Percentiles rank a stretch among this genome's conserved stretches.
Evolutionary conservation across 1,139 yeast species (phyloP).

Genomic region (Sugiyamaella xylanicola): DNA sequence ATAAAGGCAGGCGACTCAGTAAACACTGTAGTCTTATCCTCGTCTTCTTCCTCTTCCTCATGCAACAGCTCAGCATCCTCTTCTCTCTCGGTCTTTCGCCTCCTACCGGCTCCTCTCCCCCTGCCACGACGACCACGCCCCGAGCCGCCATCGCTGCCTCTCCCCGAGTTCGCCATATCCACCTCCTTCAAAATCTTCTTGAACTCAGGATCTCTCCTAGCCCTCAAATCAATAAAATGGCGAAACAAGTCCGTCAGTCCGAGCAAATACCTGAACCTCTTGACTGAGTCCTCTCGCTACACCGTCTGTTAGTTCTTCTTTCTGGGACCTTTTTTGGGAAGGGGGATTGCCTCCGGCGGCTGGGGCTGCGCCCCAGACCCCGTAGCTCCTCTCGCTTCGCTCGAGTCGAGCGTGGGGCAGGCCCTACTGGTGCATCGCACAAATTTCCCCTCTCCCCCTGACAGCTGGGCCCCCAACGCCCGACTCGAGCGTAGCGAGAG

Average conservation of each 20-base stretch:
- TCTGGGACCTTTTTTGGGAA: background rate
- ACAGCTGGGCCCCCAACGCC: background rate
- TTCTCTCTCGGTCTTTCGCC: slow-evolving; percentile 57
- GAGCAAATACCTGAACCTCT: slow-evolving; percentile 76
- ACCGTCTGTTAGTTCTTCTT: slow-evolving; percentile 13
- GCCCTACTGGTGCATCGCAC: too few relatives aligned
- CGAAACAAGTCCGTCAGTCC: slow-evolving; percentile 86
- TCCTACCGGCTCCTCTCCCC: slow-evolving; percentile 31
- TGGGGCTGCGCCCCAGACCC: slow-evolving; percentile 6
- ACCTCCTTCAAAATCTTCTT: slow-evolving; percentile 58
- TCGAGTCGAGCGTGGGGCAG: too few relatives aligned
- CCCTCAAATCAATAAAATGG: slow-evolving; percentile 82
- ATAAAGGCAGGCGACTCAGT: slow-evolving; percentile 78
- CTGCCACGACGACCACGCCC: slow-evolving; percentile 28
- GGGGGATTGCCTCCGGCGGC: slow-evolving; percentile 10
- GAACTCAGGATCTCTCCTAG: slow-evolving; percentile 75
- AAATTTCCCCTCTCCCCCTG: too few relatives aligned
- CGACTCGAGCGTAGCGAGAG: background rate
- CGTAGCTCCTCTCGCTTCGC: background rate
- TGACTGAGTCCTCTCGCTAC: slow-evolving; percentile 44
- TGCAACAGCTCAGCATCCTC: slow-evolving; percentile 88
- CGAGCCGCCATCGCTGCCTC: slow-evolving; percentile 1
- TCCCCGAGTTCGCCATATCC: slow-evolving; percentile 46
- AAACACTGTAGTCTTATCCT: slow-evolving; percentile 49
- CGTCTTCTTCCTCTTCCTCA: slow-evolving; percentile 63